Evolutionary conservation across 495 filamentous ascomycete genomes (phyloP), one percentile per base, ranked within the genome.

Genomic region (Penicillium roqueforti): DNA sequence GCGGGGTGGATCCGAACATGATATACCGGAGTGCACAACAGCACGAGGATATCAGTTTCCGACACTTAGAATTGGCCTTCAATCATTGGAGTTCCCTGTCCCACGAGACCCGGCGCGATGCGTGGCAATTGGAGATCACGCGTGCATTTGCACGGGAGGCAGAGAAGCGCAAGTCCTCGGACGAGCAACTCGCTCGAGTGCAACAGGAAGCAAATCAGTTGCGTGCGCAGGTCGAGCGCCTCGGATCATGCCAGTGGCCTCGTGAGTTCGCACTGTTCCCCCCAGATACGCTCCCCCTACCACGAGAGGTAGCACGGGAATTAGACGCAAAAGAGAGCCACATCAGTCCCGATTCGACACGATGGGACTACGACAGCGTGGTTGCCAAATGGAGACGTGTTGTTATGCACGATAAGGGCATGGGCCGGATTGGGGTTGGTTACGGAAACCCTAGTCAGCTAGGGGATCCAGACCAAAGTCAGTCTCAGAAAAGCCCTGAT

Each of bases 61-160:
- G 83, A 22, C 91, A 96, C 64, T 62, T 95, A 1, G 78, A 84
- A 19, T 75, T 81, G 11, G 81, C 87, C 3, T 95, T 80, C 65
- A 76, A 79, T 18, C 81, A 87, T 36, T 96, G 90, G 90, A 77
- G 74, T 18, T 68, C 66, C 1, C 72, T 91, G 2, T 57, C 84
- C 1, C 66, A 71, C 8, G 75, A 80, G 16, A 71, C 83, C 36
- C 78, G 79, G 31, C 75, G 77, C 28, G 83, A 90, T 32, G 66
- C 81, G 4, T 96, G 91, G 91, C 82, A 78, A 28, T 71, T 92
- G n/a, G 89, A 92, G 62, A 77, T 89, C 36, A 84, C 85, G 1
- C 83, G 90, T 34, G 82, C 87, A 28, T 85, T 86, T 43, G 82
- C 81, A 8, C 76, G 81, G n/a, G 85, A 86, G 51, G 72, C 82